Base-by-base conservation (phyloP, 2,329 filamentous ascomycete species). In the Hymenoscyphus fraxineus region DNA sequence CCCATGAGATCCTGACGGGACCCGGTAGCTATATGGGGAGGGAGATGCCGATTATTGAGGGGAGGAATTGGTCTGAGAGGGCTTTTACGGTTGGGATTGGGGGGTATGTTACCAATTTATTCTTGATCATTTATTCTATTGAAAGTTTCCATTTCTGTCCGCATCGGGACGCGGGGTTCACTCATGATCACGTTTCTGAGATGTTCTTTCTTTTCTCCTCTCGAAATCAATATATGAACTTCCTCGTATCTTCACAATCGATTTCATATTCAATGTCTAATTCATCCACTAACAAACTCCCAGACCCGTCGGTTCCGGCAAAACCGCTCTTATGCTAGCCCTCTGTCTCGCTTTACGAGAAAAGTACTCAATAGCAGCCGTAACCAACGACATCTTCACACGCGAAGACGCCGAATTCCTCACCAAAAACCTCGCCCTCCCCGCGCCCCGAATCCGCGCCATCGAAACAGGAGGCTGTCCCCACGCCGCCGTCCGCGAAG, bases 361-460 rank as follows among this genome's bases (percentile, higher is more conserved):
- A 60, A 82, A 85, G 63, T 93, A 91, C 85, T 92, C 88, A 75
- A 90, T 99, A 73, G 95, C 95, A 0, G 95, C 93, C 66, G 94
- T 99, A 27, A 99, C 95, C 59, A 98, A 98, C 83, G 94, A 98
- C 82, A 98, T 98, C 82, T 98, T 98, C 83, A 98, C 94, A 27
- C 90, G 90, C 69, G 95, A 99, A 80, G 95, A 99, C 82, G 93
- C 93, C 81, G 95, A 98, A 79, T 99, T 99, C 81, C 88, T 99
- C 32, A 96, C 92, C 65, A 88, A 88, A 64, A 85, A 97, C 83
- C 84, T 86, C 69, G 95, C 95, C 6, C 88, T 98, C 0, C 90
- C 93, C 0, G 84, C 93, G 5, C 78, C 84, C 35, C 91, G 94
- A 66, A 98, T 98, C 80, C 87, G 90, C 66, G 95, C 95, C 75